These are phyloP conservation scores for Saksenaea vasiformis DNA, from an alignment of 371 early-diverging fungal genomes.

Conservation along the genomic window DNA sequence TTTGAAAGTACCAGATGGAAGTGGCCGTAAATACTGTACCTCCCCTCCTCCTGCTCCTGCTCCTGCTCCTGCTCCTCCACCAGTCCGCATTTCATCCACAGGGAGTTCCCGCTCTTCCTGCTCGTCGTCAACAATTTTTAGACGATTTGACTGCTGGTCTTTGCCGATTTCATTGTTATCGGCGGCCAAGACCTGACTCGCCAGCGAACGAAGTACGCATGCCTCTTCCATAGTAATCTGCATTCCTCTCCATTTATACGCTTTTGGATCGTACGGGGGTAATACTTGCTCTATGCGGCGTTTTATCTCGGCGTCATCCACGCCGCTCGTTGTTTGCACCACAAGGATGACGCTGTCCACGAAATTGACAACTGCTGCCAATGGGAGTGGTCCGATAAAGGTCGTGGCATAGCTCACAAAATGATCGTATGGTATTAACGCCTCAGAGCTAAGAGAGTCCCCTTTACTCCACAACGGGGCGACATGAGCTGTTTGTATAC, in stretches of 20 bases:
- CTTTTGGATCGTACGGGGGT: constrained; percentile 8
- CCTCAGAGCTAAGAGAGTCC: background rate
- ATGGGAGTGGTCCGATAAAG: constrained; percentile 5
- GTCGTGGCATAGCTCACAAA: constrained; percentile 13
- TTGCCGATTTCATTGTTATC: background rate
- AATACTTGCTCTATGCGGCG: constrained; percentile 9
- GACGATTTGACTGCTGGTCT: background rate
- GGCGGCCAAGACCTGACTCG: background rate
- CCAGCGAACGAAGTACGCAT: background rate
- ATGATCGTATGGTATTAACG: constrained; percentile 10
- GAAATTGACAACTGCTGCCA: constrained; percentile 5
- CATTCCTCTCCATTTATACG: constrained; percentile 7
- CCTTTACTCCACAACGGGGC: constrained; percentile 5
- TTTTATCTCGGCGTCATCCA: constrained; percentile 10
- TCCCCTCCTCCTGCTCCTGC: no score
- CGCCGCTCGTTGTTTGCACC: background rate
- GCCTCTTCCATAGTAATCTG: background rate
- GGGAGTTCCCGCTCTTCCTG: background rate
- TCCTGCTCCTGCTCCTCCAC: no score
- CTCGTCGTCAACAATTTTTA: background rate
- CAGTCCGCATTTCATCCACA: background rate
- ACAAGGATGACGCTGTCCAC: constrained; percentile 10
- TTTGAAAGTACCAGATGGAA: constrained; percentile 4
- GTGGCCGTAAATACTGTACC: constrained; percentile 1
- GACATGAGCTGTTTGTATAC: constrained; percentile 15